Evolutionary conservation across 768 basidiomycete genomes (phyloP).

Genomic region (Tylopilus intermedius): DNA sequence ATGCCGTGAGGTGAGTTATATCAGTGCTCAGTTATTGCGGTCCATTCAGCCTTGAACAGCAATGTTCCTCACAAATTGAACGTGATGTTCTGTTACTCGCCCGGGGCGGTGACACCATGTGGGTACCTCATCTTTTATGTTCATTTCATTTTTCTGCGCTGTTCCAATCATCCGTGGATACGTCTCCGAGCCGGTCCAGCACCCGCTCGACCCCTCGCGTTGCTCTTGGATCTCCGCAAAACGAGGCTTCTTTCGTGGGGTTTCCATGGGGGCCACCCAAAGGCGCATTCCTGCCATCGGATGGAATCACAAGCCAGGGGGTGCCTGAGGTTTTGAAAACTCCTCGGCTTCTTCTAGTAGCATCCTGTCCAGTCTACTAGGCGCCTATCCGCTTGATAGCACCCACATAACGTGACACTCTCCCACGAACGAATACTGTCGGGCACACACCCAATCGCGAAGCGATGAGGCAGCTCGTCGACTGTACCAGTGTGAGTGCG

Average conservation of each 20-base stretch:
- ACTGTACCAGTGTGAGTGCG: conserved; percentile 82
- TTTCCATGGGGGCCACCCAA: conserved; percentile 82
- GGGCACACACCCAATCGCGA: conserved; percentile 68
- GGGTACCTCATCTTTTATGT: conserved; percentile 80
- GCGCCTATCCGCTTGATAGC: conserved; percentile 16
- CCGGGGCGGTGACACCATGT: conserved; percentile 43
- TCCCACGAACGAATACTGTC: conserved; percentile 50
- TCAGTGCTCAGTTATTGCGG: background rate
- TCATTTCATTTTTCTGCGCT: conserved; percentile 85
- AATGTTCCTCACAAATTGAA: conserved; percentile 80
- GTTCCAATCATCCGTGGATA: conserved; percentile 60
- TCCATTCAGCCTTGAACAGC: conserved; percentile 41
- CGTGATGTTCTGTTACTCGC: conserved; percentile 73
- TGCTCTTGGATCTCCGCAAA: conserved; percentile 28
- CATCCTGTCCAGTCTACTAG: conserved; percentile 11
- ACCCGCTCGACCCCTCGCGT: conserved; percentile 39
- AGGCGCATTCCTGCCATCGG: conserved; percentile 49
- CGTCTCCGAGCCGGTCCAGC: conserved; percentile 45
- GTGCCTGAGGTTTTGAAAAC: conserved; percentile 13
- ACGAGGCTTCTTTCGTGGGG: conserved; percentile 60
- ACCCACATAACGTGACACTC: conserved; percentile 40
- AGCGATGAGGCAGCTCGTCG: conserved; percentile 83
- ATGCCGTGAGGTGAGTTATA: conserved; percentile 57
- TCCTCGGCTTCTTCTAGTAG: conserved; percentile 20
- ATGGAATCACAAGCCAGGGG: conserved; percentile 4